Evolutionary conservation across 2,329 filamentous ascomycete species (phyloP).

Genomic region (Meredithiella fracta): DNA sequence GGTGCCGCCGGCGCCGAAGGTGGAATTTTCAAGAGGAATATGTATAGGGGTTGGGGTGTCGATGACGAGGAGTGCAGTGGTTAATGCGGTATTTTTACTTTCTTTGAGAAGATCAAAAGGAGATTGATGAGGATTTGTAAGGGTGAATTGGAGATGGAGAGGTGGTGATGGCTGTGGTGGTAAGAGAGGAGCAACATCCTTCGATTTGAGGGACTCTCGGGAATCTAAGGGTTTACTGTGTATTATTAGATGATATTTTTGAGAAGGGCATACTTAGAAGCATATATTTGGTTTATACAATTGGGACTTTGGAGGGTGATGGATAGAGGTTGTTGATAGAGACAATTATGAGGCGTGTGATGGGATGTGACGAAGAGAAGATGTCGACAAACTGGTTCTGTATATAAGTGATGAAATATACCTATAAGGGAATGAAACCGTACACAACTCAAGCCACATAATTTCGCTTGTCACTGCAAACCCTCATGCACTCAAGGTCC

Average conservation of each 20-base stretch:
- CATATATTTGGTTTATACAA: neutral
- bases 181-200: neutral
- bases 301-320: neutral
- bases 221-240: neutral
- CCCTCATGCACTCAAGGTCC: no score
- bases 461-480: neutral
- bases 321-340: neutral
- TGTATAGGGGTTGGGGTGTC: constrained; percentile 80
- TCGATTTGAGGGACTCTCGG: neutral
- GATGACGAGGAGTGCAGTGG: constrained; percentile 64
- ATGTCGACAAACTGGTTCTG: no score
- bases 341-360: no score
- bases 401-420: no score
- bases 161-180: neutral
- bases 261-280: neutral
- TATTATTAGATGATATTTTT: neutral
- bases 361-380: no score
- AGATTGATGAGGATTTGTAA: constrained; percentile 25
- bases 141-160: constrained; percentile 22
- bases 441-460: no score
- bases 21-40: constrained; percentile 61
- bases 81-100: constrained; percentile 81
- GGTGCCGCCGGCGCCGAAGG: constrained; percentile 50
- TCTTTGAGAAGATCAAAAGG: constrained; percentile 71
- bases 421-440: no score